Conservation (phyloP, 441 rosid genomes). For the Omphalea diandra region DNA sequence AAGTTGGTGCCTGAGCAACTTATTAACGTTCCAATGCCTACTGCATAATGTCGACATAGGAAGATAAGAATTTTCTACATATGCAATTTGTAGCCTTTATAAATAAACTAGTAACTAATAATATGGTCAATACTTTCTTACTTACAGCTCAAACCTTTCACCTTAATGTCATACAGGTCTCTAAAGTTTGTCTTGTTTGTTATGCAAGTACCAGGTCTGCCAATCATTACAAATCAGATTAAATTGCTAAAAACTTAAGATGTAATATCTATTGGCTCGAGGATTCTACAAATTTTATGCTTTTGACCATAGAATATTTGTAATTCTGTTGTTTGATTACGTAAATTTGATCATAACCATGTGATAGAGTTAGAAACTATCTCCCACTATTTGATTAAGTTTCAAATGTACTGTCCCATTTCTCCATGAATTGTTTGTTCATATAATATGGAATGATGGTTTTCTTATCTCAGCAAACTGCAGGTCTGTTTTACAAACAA, state of each 20-base stretch:
- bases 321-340: constrained; percentile 1
- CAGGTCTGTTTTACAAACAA: background rate
- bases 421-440: background rate
- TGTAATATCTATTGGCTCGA: background rate
- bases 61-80: background rate
- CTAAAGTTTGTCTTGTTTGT: background rate
- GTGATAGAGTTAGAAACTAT: background rate
- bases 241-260: background rate
- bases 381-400: background rate
- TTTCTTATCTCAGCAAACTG: background rate
- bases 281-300: background rate
- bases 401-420: background rate
- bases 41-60: background rate
- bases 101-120: background rate
- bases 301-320: background rate
- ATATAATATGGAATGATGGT: background rate
- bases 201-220: background rate
- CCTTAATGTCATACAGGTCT: constrained; percentile 1
- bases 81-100: background rate
- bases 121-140: background rate
- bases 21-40: background rate
- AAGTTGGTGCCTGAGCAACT: background rate
- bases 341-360: background rate
- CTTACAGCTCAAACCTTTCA: background rate
- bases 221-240: background rate